A percentile compares a stretch with the other conserved stretches of the same genome.
Conservation (phyloP, 495 filamentous ascomycete species). For the Penicillium coffeae region DNA sequence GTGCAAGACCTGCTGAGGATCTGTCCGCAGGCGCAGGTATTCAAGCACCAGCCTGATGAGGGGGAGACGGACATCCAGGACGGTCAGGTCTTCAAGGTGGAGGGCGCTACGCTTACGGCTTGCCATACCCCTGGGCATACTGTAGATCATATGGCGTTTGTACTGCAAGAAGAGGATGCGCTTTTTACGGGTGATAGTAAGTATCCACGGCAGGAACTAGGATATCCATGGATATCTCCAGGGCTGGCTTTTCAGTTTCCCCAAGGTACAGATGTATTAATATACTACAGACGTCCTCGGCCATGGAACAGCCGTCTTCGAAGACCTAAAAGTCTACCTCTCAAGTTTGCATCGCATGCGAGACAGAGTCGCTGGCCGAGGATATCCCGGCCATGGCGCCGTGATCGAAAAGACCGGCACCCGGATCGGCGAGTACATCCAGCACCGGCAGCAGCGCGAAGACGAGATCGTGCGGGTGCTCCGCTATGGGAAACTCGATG, state of each 20-base stretch:
- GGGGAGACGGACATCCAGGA: conserved; percentile 53
- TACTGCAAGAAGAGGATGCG: conserved; percentile 69
- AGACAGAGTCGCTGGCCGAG: conserved; percentile 58
- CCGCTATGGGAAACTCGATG: conserved; percentile 33
- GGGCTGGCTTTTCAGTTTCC: no score
- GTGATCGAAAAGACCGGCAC: conserved; percentile 62
- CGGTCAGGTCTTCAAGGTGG: conserved; percentile 67
- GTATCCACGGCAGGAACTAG: no score
- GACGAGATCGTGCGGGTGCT: conserved; percentile 73
- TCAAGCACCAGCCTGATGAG: conserved; percentile 46
- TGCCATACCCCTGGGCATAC: conserved; percentile 83
- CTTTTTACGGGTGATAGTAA: conserved; percentile 88
- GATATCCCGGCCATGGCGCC: conserved; percentile 84
- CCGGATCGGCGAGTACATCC: conserved; percentile 76
- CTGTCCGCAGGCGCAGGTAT: conserved; percentile 53
- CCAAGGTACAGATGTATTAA: no score
- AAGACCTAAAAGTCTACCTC: conserved; percentile 73
- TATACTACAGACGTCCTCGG: conserved; percentile 65
- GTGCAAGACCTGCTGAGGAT: conserved; percentile 59
- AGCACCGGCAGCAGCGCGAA: conserved; percentile 75
- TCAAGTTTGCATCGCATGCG: conserved; percentile 69
- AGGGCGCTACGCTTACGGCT: conserved; percentile 74
- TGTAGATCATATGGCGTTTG: conserved; percentile 74
- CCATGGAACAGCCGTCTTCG: conserved; percentile 90
- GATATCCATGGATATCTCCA: no score